Percentiles rank a stretch among this genome's conserved stretches.
Evolutionary conservation across 2,329 filamentous ascomycete species (phyloP).

Genomic region (Paecilomyces dactylethromorphus): DNA sequence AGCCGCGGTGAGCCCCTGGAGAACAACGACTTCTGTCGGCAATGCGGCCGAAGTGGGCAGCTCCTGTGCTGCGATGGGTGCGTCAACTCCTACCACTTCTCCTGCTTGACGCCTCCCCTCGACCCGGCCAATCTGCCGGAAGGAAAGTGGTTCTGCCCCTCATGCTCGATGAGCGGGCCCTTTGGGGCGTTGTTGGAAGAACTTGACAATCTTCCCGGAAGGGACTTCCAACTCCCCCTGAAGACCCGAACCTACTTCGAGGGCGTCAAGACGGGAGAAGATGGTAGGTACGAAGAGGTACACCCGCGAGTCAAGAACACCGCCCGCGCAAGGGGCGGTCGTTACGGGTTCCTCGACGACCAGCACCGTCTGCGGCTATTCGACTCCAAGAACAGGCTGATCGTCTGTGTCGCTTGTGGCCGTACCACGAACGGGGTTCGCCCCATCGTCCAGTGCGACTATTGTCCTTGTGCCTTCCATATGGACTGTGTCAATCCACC

Average conservation of each 20-base stretch:
- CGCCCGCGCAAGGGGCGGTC: slow-evolving; percentile 11
- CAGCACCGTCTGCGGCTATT: slow-evolving; percentile 46
- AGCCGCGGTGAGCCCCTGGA: slow-evolving; percentile 39
- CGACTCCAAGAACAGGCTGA: slow-evolving; percentile 65
- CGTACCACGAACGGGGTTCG: slow-evolving; percentile 56
- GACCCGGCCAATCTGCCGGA: slow-evolving; percentile 58
- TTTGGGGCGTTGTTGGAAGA: slow-evolving; percentile 59
- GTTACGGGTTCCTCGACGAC: slow-evolving; percentile 13
- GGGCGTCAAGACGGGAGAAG: slow-evolving; percentile 66
- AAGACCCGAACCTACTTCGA: slow-evolving; percentile 70
- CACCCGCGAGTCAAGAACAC: slow-evolving; percentile 27
- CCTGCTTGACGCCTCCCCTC: slow-evolving; percentile 77
- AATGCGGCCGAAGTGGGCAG: slow-evolving; percentile 76
- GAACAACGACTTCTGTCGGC: slow-evolving; percentile 84
- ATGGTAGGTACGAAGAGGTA: slow-evolving; percentile 75
- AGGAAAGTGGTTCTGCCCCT: slow-evolving; percentile 77
- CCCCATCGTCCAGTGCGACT: slow-evolving; percentile 79
- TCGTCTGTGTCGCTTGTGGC: slow-evolving; percentile 73
- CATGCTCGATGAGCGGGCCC: slow-evolving; percentile 46
- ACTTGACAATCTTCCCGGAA: slow-evolving; percentile 63
- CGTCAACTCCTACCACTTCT: slow-evolving; percentile 80
- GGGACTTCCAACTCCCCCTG: slow-evolving; percentile 65
- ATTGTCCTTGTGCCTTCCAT: slow-evolving; percentile 79
- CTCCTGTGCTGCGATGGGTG: slow-evolving; percentile 94
- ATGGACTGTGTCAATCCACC: slow-evolving; percentile 87